Percentiles rank a stretch among this genome's conserved stretches.
These are phyloP conservation scores for Aphanomyces euteiches DNA, from an alignment of 352 stramenopile species.

Conservation along the genomic window DNA sequence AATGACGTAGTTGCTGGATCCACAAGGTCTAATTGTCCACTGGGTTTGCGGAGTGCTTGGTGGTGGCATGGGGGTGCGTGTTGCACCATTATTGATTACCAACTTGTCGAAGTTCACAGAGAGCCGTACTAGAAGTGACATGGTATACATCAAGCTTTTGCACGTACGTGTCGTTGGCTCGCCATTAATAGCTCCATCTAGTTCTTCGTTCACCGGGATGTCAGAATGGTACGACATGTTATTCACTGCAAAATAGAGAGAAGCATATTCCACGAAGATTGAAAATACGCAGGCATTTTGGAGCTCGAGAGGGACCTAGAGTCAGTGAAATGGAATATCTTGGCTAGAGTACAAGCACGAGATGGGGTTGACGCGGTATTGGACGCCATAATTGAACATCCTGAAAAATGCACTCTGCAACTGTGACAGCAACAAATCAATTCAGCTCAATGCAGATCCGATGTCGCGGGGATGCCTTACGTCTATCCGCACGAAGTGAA, in stretches of 20 bases:
- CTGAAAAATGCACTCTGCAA: background rate
- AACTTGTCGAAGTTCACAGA: background rate
- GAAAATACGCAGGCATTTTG: slow-evolving; percentile 3
- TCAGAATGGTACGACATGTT: background rate
- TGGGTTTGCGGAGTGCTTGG: too few species aligned
- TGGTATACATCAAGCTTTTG: background rate
- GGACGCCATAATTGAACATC: background rate
- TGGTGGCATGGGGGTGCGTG: background rate
- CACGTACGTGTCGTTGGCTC: background rate
- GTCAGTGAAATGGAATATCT: background rate
- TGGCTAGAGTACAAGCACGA: background rate
- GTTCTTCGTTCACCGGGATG: background rate
- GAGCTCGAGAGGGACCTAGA: background rate
- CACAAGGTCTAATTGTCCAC: background rate
- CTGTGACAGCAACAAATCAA: background rate
- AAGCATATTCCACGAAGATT: background rate
- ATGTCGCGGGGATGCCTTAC: background rate
- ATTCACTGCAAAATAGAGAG: background rate
- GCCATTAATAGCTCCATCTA: background rate
- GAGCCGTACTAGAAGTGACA: slow-evolving; percentile 1
- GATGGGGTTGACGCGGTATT: background rate
- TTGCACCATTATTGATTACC: background rate
- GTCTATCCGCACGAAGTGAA: background rate
- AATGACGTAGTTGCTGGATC: background rate
- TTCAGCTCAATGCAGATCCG: background rate